phyloP scores from a whole-genome alignment of 73 alveolate genomes.

The Symbiodinium natans region DNA sequence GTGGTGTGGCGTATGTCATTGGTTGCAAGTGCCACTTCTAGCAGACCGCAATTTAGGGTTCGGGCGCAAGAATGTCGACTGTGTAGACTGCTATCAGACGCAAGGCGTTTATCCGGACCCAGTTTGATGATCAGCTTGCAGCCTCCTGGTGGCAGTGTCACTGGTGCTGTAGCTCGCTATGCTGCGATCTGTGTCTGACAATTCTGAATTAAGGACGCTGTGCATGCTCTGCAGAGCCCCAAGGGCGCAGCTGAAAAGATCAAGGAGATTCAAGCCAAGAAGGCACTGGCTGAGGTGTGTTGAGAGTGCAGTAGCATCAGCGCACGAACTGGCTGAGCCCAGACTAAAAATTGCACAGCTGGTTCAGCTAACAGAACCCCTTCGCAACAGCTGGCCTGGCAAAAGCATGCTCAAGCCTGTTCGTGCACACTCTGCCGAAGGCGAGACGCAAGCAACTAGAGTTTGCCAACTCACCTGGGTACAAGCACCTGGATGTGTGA shows the following conservation, averaged over 20 bases:
- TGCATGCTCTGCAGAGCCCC: constrained; percentile 21
- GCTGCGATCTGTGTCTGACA: neutral
- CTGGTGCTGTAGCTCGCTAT: neutral
- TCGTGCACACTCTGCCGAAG: neutral
- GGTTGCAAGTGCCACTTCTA: too few relatives aligned
- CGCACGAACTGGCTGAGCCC: too few relatives aligned
- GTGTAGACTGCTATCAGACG: too few relatives aligned
- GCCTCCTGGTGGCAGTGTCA: neutral
- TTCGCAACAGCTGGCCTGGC: too few relatives aligned
- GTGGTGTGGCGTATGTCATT: too few relatives aligned
- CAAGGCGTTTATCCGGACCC: constrained; percentile 41
- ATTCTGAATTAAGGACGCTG: neutral
- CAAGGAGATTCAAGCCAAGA: neutral
- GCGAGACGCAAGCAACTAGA: neutral
- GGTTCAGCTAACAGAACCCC: too few relatives aligned
- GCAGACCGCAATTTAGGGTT: too few relatives aligned
- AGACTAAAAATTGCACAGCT: too few relatives aligned
- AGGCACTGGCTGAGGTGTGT: neutral
- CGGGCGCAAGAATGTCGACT: too few relatives aligned
- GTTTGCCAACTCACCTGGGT: constrained; percentile 4
- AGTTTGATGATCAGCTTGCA: constrained; percentile 49
- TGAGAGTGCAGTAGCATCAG: too few relatives aligned
- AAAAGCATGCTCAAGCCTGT: too few relatives aligned
- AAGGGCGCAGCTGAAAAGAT: neutral
- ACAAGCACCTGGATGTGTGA: neutral